Evolutionary conservation across 1,139 yeast genomes (phyloP).

Genomic region (Suhomyces atakaporum): DNA sequence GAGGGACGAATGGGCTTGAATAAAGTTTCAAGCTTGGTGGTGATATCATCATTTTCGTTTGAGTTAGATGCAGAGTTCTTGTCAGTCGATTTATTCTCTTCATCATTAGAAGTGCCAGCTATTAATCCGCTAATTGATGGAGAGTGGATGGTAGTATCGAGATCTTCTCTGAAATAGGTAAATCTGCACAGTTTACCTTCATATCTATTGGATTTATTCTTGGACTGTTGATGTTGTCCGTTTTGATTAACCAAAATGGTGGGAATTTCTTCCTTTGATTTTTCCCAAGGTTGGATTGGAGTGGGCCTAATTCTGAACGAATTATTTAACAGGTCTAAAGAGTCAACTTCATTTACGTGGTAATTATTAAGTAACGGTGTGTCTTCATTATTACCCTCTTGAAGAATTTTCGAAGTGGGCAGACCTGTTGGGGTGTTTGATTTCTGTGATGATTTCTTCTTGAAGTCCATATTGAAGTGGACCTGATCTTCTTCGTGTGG

Average conservation of each 20-base stretch:
- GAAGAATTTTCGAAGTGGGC: conserved; percentile 6
- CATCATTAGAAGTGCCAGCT: conserved; percentile 5
- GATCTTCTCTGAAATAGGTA: conserved; percentile 89
- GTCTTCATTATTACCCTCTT: conserved; percentile 16
- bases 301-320: conserved; percentile 72
- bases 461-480: conserved; percentile 28
- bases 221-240: conserved; percentile 9
- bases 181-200: conserved; percentile 53
- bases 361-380: conserved; percentile 37
- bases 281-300: conserved; percentile 76
- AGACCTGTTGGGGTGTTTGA: conserved; percentile 3
- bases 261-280: conserved; percentile 33
- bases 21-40: conserved; percentile 27
- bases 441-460: conserved; percentile 15
- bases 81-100: conserved; percentile 5
- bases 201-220: conserved; percentile 25
- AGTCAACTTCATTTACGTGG: conserved; percentile 66
- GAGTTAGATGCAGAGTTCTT: background rate
- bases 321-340: conserved; percentile 37
- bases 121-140: conserved; percentile 84
- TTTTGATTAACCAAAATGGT: conserved; percentile 30
- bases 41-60: conserved; percentile 15
- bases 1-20: conserved; percentile 32
- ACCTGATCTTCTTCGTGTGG: conserved; percentile 18
- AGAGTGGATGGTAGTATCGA: conserved; percentile 86